phyloP scores from a whole-genome alignment of 2,329 filamentous ascomycete species.

The Pseudogymnoascus destructans region DNA sequence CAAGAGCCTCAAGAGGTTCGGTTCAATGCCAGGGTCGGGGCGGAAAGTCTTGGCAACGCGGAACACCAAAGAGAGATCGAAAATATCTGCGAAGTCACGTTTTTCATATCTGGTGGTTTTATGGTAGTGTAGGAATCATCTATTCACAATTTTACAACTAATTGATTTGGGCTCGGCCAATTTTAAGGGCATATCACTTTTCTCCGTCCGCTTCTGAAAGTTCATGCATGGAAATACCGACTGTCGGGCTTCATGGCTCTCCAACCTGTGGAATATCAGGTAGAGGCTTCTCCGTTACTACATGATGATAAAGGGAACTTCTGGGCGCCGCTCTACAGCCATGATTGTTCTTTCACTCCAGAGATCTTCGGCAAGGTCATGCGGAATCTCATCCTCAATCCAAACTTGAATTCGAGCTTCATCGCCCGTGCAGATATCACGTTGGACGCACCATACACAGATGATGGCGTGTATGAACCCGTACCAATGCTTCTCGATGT shows the following conservation, averaged over 20 bases:
- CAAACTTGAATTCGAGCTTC: slow-evolving; percentile 66
- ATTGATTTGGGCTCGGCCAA: background rate
- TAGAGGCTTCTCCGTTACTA: slow-evolving; percentile 26
- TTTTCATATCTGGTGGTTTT: background rate
- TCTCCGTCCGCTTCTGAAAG: background rate
- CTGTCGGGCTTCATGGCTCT: slow-evolving; percentile 24
- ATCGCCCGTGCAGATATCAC: slow-evolving; percentile 68
- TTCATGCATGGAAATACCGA: slow-evolving; percentile 1
- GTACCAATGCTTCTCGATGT: slow-evolving; percentile 35
- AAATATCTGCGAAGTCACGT: background rate
- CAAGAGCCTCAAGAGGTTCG: slow-evolving; percentile 2
- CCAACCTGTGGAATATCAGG: slow-evolving; percentile 26
- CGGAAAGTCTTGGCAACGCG: slow-evolving; percentile 1
- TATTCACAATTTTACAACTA: background rate
- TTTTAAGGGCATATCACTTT: background rate
- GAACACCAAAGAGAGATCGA: background rate
- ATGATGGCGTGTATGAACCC: slow-evolving; percentile 23
- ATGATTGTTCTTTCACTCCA: slow-evolving; percentile 48
- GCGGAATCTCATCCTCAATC: slow-evolving; percentile 63
- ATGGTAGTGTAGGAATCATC: background rate
- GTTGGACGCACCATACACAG: slow-evolving; percentile 34
- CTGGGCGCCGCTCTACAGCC: slow-evolving; percentile 44
- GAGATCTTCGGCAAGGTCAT: slow-evolving; percentile 53
- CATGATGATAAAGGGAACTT: slow-evolving; percentile 26
- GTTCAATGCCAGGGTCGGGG: background rate